Percentiles rank a stretch among this genome's conserved stretches.
phyloP scores from a whole-genome alignment of 139 green algal genomes.

The Penium margaritaceum region DNA sequence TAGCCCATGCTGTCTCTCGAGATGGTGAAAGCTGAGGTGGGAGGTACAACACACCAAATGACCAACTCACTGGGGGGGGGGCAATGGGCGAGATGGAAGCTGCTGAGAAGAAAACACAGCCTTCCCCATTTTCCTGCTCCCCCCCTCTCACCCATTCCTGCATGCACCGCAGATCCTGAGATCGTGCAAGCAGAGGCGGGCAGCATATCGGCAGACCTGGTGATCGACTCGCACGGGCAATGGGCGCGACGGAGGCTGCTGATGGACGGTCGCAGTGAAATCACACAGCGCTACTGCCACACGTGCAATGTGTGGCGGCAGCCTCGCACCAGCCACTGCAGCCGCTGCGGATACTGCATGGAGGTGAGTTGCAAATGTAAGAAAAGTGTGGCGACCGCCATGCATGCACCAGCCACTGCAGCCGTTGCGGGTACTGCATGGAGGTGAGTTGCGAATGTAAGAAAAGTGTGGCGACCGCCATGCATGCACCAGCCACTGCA shows the following conservation, averaged over 20 bases:
- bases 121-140: too few species aligned
- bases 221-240: background rate
- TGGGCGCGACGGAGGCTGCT: background rate
- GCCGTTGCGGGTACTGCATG: constrained; percentile 59
- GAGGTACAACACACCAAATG: too few species aligned
- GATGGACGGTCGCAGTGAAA: background rate
- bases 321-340: constrained; percentile 59
- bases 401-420: constrained; percentile 63
- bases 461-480: too few species aligned
- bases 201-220: background rate
- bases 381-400: constrained; percentile 64
- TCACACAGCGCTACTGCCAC: constrained; percentile 56
- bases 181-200: background rate
- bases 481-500: too few species aligned
- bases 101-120: too few species aligned
- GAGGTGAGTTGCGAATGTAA: too few species aligned
- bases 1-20: too few species aligned
- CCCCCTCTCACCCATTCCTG: too few species aligned
- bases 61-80: too few species aligned
- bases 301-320: constrained; percentile 70
- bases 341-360: constrained; percentile 59
- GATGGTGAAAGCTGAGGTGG: too few species aligned
- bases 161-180: background rate
- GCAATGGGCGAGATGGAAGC: too few species aligned
- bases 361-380: too few species aligned